Percentiles rank a stretch among this genome's conserved stretches.
Evolutionary conservation across 805 yeast genomes (phyloP).

Genomic region (Priceomyces medius): DNA sequence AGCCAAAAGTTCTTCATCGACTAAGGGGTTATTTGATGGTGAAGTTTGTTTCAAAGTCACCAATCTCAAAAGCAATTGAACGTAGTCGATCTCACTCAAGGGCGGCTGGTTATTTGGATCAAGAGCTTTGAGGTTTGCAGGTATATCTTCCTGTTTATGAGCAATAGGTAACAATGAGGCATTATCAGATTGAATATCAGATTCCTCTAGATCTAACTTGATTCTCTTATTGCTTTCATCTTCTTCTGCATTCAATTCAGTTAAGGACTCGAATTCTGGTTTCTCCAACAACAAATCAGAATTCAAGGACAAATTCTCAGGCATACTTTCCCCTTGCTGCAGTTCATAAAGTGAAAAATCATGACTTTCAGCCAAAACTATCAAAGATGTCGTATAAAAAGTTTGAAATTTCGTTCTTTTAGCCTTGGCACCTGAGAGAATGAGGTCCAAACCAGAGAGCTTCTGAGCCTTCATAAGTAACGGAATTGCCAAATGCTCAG

Average conservation of each 20-base stretch:
- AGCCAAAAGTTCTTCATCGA: constrained; percentile 81
- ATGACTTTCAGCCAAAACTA: constrained; percentile 67
- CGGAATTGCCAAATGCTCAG: constrained; percentile 61
- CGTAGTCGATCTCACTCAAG: constrained; percentile 63
- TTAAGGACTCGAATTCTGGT: constrained; percentile 65
- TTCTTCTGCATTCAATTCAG: constrained; percentile 39
- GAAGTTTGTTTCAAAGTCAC: constrained; percentile 64
- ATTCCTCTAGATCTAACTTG: constrained; percentile 36
- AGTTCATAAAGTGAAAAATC: constrained; percentile 22
- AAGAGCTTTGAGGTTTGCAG: constrained; percentile 47
- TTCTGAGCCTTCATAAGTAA: constrained; percentile 55
- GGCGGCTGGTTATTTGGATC: constrained; percentile 86
- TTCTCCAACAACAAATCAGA: constrained; percentile 78
- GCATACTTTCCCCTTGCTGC: constrained; percentile 28
- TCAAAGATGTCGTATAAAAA: constrained; percentile 66
- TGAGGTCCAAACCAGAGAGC: constrained; percentile 58
- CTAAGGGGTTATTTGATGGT: constrained; percentile 68
- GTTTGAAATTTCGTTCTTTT: constrained; percentile 82
- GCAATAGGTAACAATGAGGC: constrained; percentile 57
- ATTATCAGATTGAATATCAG: constrained; percentile 27
- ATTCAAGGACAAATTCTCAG: constrained; percentile 61
- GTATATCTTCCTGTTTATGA: constrained; percentile 60
- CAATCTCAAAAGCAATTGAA: constrained; percentile 71
- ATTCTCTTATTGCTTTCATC: constrained; percentile 37
- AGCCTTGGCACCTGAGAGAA: constrained; percentile 86